Evolutionary conservation across 345 rosid genomes (phyloP).

Genomic region (Sonneratia alba): DNA sequence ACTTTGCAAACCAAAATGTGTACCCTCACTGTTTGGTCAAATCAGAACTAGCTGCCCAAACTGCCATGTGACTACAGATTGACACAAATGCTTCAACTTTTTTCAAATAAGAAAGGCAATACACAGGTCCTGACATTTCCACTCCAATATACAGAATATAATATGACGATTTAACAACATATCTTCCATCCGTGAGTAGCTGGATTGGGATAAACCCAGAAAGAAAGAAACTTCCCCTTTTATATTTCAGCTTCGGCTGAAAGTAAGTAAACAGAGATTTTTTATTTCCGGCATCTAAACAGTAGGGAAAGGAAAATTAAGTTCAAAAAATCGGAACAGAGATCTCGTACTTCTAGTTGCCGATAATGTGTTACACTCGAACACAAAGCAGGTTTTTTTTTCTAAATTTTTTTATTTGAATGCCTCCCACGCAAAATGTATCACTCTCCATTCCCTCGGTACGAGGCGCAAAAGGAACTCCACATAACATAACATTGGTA

Average conservation of each 20-base stretch:
- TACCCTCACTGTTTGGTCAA: slow-evolving; percentile 4
- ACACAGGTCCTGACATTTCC: not conserved
- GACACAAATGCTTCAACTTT: slow-evolving; percentile 2
- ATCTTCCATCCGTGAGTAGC: not conserved
- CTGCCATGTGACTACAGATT: slow-evolving; percentile 5
- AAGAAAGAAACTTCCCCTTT: not conserved
- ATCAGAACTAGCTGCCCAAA: slow-evolving; percentile 6
- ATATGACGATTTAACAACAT: not conserved
- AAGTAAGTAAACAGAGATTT: not conserved
- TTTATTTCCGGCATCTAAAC: not conserved
- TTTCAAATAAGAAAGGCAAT: not conserved
- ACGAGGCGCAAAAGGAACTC: too few relatives aligned
- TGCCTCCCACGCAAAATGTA: too few relatives aligned
- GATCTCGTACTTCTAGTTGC: too few relatives aligned
- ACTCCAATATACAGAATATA: not conserved
- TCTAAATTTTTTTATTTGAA: too few relatives aligned
- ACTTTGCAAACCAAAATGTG: slow-evolving; percentile 12
- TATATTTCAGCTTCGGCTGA: not conserved
- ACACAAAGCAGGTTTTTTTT: too few relatives aligned
- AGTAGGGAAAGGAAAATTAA: not conserved
- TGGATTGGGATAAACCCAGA: not conserved
- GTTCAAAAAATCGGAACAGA: too few relatives aligned
- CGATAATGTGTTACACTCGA: too few relatives aligned
- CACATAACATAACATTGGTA: too few relatives aligned
- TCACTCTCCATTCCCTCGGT: too few relatives aligned